These are phyloP conservation scores for Hirschfeldia incana DNA, from an alignment of 345 rosid genomes.

Conservation along the genomic window DNA sequence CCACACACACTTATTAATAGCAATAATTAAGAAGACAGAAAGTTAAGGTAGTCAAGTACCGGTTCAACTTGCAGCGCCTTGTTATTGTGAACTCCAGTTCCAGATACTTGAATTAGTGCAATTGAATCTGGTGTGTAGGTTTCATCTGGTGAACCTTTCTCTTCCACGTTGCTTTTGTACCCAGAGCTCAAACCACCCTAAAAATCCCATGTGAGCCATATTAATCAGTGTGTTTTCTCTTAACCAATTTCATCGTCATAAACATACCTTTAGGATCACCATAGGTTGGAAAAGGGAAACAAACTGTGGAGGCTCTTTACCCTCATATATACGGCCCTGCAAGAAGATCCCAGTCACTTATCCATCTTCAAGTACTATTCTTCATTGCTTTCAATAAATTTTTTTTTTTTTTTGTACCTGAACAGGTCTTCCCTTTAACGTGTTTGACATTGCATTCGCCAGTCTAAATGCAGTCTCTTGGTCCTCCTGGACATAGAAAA, in stretches of 20 bases:
- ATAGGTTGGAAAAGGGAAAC: slow-evolving; percentile 92
- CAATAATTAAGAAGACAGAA: neutral
- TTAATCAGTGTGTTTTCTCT: slow-evolving; percentile 16
- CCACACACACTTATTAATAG: neutral
- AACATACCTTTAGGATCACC: slow-evolving; percentile 82
- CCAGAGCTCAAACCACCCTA: slow-evolving; percentile 97
- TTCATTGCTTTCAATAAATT: neutral
- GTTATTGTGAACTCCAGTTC: slow-evolving; percentile 71
- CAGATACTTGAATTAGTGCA: slow-evolving; percentile 80
- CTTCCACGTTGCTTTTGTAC: slow-evolving; percentile 62
- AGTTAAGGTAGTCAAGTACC: slow-evolving; percentile 45
- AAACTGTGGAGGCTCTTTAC: slow-evolving; percentile 96
- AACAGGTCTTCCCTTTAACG: slow-evolving; percentile 88
- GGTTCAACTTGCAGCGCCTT: slow-evolving; percentile 85
- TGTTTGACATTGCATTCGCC: slow-evolving; percentile 75
- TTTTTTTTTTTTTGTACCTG: slow-evolving; percentile 51
- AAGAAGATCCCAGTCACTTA: slow-evolving; percentile 14
- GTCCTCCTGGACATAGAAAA: slow-evolving; percentile 65
- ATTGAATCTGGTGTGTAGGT: slow-evolving; percentile 68
- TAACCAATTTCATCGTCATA: neutral
- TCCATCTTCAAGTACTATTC: slow-evolving; percentile 4
- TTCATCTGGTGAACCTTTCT: slow-evolving; percentile 64
- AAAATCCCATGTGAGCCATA: slow-evolving; percentile 26
- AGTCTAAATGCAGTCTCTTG: slow-evolving; percentile 68
- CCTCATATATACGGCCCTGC: slow-evolving; percentile 87